Evolutionary conservation across 495 filamentous ascomycete species (phyloP), one percentile per base, ranked within the genome.

Genomic region (Lasiosphaeriaceae sp.): DNA sequence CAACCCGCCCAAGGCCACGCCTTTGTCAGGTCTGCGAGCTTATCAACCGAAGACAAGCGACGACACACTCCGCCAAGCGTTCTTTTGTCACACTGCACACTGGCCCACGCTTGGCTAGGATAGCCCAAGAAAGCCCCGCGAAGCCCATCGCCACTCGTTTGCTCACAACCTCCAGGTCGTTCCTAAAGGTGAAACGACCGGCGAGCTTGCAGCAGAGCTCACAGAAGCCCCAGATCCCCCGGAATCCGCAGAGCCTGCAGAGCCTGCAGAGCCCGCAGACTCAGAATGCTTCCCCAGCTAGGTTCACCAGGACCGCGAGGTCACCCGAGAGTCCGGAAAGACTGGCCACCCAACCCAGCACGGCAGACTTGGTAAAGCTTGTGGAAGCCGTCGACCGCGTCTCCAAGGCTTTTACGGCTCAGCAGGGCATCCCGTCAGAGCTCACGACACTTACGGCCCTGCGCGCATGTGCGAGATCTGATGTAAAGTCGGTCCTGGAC

Each of bases 371-470:
- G 21, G 55, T 49, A 34, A 57, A 66, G 19, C 54, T 65, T 21
- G 22, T 43, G 19, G 52, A 55, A n/a, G 60, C 65, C n/a, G 63
- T 71, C 31, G 59, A 63, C 58, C 67, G 66, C 51, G 59, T 69
- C 54, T 60, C 58, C 23, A 71, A 60, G 55, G 54, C 46, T 17
- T 72, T 74, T 47, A 43, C 66, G 44, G 60, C 58, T 34, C 60
- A 64, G 46, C 45, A 58, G 35, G 66, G 66, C 31, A 68, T 72
- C 39, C 71, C 70, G 4, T 65, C 69, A 1, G 69, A 72, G 50
- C 23, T 65, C 22, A 56, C 54, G 41, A 69, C 71, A 11, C 56
- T 70, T 14, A 60, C 59, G 2, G 68, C 70, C 14, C 66, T 74
- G 51, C 68, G 61, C 29, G 59, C 65, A 8, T 65, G 67, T 23